Evolutionary conservation across 1,284 basidiomycete genomes (phyloP).

Genomic region (Psilocybe mexicana): DNA sequence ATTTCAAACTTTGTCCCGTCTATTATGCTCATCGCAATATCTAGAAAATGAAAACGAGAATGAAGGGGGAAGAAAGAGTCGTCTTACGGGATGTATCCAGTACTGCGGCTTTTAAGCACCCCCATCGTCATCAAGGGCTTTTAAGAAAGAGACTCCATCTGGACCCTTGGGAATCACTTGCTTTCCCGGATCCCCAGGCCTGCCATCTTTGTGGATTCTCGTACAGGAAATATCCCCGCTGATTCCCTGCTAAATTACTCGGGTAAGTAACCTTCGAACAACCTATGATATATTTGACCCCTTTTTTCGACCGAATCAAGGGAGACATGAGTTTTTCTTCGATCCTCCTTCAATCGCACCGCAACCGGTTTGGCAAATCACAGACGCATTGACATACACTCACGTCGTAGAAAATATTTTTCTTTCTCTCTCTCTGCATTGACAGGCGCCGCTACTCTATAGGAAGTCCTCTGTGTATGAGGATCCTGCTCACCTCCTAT

Average conservation of each 20-base stretch:
- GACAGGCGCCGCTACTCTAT: too few relatives aligned
- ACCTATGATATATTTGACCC: background rate
- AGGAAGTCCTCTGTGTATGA: background rate
- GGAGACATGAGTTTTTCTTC: background rate
- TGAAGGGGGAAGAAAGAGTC: background rate
- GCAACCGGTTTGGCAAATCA: background rate
- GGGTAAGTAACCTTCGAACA: background rate
- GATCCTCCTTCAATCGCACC: too few relatives aligned
- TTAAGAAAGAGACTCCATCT: background rate
- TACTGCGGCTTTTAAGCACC: background rate
- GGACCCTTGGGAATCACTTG: slow-evolving; percentile 5
- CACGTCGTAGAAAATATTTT: background rate
- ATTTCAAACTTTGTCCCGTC: slow-evolving; percentile 6
- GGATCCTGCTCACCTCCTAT: background rate
- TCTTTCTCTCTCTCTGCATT: too few relatives aligned
- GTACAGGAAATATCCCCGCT: background rate
- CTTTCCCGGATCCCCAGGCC: background rate
- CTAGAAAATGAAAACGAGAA: too few relatives aligned
- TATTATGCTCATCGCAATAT: background rate
- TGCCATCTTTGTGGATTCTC: background rate
- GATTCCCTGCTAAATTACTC: background rate
- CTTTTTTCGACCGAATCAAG: background rate
- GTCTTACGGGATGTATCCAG: too few relatives aligned
- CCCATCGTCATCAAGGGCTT: background rate
- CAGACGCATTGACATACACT: background rate